phyloP scores from a whole-genome alignment of 78 protist species.

The Pelomyxa schiedti region DNA sequence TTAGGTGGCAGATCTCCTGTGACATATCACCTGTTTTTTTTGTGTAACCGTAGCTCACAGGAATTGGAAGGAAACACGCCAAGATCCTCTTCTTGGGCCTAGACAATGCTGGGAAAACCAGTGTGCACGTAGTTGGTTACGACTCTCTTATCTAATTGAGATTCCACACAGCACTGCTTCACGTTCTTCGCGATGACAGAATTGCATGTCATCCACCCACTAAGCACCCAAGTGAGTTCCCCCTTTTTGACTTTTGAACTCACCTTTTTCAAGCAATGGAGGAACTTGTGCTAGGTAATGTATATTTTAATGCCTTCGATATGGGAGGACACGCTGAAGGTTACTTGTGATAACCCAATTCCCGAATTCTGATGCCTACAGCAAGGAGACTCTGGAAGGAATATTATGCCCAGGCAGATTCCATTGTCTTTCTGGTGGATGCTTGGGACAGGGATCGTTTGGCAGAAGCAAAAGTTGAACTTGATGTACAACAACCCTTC shows the following conservation, averaged over 20 bases:
- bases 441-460: constrained; percentile 78
- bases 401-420: constrained; percentile 85
- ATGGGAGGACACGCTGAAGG: constrained; percentile 95
- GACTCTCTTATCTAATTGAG: too few species aligned
- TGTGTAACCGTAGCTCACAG: constrained; percentile 18
- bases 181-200: constrained; percentile 84
- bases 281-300: constrained; percentile 84
- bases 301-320: constrained; percentile 84
- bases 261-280: constrained; percentile 56
- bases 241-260: neutral
- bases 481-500: constrained; percentile 57
- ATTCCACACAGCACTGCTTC: too few species aligned
- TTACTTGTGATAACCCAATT: neutral
- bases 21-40: neutral
- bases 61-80: constrained; percentile 85
- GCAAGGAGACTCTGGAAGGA: constrained; percentile 90
- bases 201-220: constrained; percentile 76
- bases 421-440: constrained; percentile 92
- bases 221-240: constrained; percentile 76
- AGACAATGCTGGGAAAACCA: constrained; percentile 99
- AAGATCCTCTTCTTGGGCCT: constrained; percentile 97
- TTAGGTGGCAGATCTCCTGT: neutral
- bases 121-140: too few species aligned
- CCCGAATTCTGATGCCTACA: neutral
- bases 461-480: constrained; percentile 81